These are phyloP conservation scores for Sporothrix humicola DNA, from an alignment of 2,329 filamentous ascomycete species.

Conservation along the genomic window DNA sequence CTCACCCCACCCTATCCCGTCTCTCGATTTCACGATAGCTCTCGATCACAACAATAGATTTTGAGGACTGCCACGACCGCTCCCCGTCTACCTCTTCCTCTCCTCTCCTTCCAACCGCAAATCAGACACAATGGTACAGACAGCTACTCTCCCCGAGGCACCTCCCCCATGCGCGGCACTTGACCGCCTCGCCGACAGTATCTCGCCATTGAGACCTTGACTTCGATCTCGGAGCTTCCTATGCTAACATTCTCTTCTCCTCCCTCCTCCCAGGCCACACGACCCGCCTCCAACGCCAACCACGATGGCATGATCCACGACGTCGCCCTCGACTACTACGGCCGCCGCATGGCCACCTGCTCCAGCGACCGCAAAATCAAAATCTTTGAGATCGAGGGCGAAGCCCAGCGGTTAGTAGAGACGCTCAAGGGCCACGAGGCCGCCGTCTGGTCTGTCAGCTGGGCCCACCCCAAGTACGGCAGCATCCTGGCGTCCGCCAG, in stretches of 20 bases:
- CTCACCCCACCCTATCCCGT: slow-evolving; percentile 14
- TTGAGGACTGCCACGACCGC: not conserved
- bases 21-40: slow-evolving; percentile 2
- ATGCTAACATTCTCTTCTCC: not conserved
- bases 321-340: slow-evolving; percentile 98
- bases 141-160: not conserved
- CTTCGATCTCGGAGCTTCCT: not conserved
- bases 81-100: not conserved
- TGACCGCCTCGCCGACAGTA: not conserved
- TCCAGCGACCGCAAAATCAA: slow-evolving; percentile 99
- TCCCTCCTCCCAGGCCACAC: slow-evolving; percentile 45
- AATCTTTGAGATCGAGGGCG: slow-evolving; percentile 97
- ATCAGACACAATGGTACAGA: slow-evolving; percentile 29
- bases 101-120: not conserved
- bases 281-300: slow-evolving; percentile 80
- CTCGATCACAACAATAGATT: not conserved
- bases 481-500: slow-evolving; percentile 94
- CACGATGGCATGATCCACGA: slow-evolving; percentile 99
- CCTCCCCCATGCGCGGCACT: not conserved
- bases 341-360: slow-evolving; percentile 92
- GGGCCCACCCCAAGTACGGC: slow-evolving; percentile 98
- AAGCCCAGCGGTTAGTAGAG: slow-evolving; percentile 85
- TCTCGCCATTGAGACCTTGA: not conserved
- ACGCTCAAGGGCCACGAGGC: slow-evolving; percentile 97
- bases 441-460: slow-evolving; percentile 96